Conservation (phyloP, 805 yeast genomes). For the Pichia gijzeniarum region DNA sequence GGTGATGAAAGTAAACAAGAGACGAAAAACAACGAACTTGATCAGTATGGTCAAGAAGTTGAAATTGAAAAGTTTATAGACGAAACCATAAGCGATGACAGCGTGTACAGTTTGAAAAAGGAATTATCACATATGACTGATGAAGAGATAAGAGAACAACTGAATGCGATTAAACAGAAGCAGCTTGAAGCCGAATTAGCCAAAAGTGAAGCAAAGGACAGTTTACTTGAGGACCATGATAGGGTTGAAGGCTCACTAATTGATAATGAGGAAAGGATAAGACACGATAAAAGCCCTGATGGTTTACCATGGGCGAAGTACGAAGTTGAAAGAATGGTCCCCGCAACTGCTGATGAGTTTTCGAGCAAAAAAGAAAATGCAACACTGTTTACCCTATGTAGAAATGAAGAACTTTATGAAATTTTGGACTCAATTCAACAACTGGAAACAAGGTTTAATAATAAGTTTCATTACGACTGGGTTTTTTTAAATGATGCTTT, state of each 20-base stretch:
- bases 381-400: constrained; percentile 46
- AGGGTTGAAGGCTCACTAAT: constrained; percentile 8
- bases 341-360: background rate
- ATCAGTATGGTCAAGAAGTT: constrained; percentile 3
- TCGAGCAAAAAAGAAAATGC: constrained; percentile 42
- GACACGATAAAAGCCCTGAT: constrained; percentile 13
- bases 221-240: background rate
- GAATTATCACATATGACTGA: constrained; percentile 13
- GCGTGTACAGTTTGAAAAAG: background rate
- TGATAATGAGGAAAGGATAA: constrained; percentile 7
- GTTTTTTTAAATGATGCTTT: constrained; percentile 45
- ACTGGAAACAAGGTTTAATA: constrained; percentile 36
- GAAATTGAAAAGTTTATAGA: constrained; percentile 8
- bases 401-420: constrained; percentile 36
- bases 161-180: constrained; percentile 7
- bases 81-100: background rate
- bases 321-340: constrained; percentile 13
- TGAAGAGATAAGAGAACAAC: constrained; percentile 14
- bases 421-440: constrained; percentile 36
- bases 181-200: constrained; percentile 10
- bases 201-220: background rate
- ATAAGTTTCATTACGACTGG: constrained; percentile 36
- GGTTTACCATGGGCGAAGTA: constrained; percentile 10
- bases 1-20: background rate
- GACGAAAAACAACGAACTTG: background rate